Percentiles rank a stretch among this genome's conserved stretches.
Conservation (phyloP, 352 stramenopile genomes). For the Thalassiosira pacifica region DNA sequence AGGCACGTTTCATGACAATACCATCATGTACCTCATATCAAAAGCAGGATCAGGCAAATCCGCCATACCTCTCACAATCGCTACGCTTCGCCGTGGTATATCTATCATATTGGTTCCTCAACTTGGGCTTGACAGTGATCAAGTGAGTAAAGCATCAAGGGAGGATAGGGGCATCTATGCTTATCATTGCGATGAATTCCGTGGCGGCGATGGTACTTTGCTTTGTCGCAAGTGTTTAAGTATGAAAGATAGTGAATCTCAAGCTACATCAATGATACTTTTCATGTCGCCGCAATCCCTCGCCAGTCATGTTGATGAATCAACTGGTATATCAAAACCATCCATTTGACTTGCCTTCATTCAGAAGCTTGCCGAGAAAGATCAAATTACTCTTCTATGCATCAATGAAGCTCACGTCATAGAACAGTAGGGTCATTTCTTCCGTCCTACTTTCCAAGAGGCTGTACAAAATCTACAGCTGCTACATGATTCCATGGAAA, state of each 20-base stretch:
- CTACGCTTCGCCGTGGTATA: neutral
- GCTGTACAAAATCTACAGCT: neutral
- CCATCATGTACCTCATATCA: neutral
- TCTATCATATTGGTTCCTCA: neutral
- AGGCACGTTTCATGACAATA: neutral
- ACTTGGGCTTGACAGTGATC: conserved; percentile 2
- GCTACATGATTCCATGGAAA: neutral
- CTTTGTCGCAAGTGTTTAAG: neutral
- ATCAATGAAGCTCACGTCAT: neutral
- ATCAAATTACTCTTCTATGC: neutral
- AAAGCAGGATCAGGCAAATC: conserved; percentile 16
- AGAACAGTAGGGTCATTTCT: neutral
- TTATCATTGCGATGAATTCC: neutral
- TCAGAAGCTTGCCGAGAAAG: neutral
- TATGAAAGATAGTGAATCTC: neutral
- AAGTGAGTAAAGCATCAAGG: neutral
- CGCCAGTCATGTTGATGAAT: neutral
- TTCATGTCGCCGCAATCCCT: neutral
- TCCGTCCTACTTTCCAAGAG: neutral
- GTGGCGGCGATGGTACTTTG: neutral
- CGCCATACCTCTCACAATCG: neutral
- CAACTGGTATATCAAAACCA: neutral
- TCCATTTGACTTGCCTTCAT: neutral
- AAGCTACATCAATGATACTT: neutral
- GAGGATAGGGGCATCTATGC: neutral